These are phyloP conservation scores for Xylaria sp. DNA, from an alignment of 2,329 filamentous ascomycete genomes.

Conservation along the genomic window DNA sequence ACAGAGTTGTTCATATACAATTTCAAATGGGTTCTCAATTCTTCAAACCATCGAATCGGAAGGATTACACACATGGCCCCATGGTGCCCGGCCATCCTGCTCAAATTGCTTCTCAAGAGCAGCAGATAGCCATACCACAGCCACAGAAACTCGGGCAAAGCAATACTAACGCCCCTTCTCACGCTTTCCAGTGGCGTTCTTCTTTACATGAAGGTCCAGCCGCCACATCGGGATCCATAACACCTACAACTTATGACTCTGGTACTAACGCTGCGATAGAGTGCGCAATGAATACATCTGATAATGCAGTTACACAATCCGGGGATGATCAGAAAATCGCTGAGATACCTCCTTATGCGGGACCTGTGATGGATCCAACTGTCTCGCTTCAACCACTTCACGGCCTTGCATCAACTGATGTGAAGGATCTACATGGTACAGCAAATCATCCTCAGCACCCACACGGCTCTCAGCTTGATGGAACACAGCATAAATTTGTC, in stretches of 20 bases:
- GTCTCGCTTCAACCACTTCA: not conserved
- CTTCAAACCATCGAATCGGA: not conserved
- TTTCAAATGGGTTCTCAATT: constrained; percentile 31
- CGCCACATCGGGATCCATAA: not conserved
- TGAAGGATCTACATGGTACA: not conserved
- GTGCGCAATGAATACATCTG: not conserved
- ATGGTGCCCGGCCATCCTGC: not conserved
- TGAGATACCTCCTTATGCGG: not conserved
- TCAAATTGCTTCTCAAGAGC: not conserved
- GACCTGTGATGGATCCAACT: not conserved
- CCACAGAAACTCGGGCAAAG: not conserved
- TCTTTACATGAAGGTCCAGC: not conserved
- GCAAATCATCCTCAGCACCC: not conserved
- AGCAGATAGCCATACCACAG: not conserved
- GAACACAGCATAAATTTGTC: not conserved
- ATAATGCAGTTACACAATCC: constrained; percentile 13
- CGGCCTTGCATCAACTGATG: not conserved
- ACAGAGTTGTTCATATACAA: not conserved
- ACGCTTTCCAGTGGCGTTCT: not conserved
- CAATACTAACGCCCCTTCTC: not conserved
- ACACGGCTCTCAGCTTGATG: not conserved
- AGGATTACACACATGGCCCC: not conserved
- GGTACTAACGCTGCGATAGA: not conserved
- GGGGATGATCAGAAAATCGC: not conserved
- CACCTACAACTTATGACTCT: not conserved